Conservation (phyloP, 768 basidiomycete species). For the Serendipita sp. region DNA sequence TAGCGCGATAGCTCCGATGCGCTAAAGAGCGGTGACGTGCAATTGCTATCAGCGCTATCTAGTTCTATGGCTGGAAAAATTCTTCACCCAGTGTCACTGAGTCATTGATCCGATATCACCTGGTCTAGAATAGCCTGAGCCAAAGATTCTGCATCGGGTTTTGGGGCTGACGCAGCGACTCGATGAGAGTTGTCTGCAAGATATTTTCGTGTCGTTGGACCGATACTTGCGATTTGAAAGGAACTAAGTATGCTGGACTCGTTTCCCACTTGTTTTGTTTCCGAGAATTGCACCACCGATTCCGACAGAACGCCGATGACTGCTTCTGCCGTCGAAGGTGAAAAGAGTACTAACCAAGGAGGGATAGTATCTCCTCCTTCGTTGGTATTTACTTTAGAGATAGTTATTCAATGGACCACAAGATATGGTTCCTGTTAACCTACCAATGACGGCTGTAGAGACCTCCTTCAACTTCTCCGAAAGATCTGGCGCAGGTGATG, state of each 20-base stretch:
- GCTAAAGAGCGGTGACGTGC: too few relatives aligned
- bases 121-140: neutral
- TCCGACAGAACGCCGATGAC: constrained; percentile 26
- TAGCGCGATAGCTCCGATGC: too few relatives aligned
- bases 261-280: too few relatives aligned
- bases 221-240: neutral
- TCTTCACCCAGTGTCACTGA: too few relatives aligned
- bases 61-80: too few relatives aligned
- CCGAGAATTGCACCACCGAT: neutral
- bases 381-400: neutral
- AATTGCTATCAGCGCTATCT: too few relatives aligned
- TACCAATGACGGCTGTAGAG: neutral
- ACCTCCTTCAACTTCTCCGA: constrained; percentile 8
- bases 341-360: constrained; percentile 60
- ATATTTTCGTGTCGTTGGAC: neutral
- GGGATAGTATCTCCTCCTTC: neutral
- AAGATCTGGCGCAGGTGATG: constrained; percentile 28
- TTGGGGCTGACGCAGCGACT: neutral
- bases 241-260: neutral
- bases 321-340: constrained; percentile 50
- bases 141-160: neutral
- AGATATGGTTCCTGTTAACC: constrained; percentile 17
- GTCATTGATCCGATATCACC: too few relatives aligned
- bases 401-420: constrained; percentile 7
- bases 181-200: neutral